Conservation (phyloP, 495 filamentous ascomycete genomes). For the Aspergillus ostianus region DNA sequence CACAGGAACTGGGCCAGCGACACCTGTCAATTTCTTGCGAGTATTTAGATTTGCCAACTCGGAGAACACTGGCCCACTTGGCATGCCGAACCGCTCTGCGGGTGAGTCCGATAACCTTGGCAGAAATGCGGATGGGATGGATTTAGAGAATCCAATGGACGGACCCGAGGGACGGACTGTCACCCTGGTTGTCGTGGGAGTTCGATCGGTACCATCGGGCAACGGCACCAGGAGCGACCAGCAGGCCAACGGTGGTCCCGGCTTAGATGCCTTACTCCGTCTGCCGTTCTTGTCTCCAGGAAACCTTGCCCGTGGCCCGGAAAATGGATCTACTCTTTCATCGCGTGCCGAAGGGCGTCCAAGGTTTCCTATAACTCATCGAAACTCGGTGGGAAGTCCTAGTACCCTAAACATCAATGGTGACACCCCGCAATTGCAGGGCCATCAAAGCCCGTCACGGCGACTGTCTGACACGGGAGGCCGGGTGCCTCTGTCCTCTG, state of each 20-base stretch:
- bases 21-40: constrained; percentile 58
- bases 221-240: constrained; percentile 44
- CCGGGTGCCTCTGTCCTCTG: constrained; percentile 28
- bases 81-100: constrained; percentile 19
- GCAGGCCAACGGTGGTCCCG: constrained; percentile 39
- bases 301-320: constrained; percentile 44
- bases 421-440: constrained; percentile 46
- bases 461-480: constrained; percentile 40
- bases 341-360: constrained; percentile 45
- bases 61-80: constrained; percentile 26
- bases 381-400: constrained; percentile 48
- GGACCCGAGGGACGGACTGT: constrained; percentile 60
- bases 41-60: constrained; percentile 62
- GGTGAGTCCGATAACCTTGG: constrained; percentile 18
- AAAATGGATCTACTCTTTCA: constrained; percentile 30
- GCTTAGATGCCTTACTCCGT: constrained; percentile 47
- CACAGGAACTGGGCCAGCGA: constrained; percentile 28
- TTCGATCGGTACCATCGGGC: constrained; percentile 63
- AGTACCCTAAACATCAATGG: constrained; percentile 40
- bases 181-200: constrained; percentile 70
- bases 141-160: constrained; percentile 46
- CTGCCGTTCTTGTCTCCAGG: constrained; percentile 61
- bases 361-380: constrained; percentile 48
- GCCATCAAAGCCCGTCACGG: constrained; percentile 25
- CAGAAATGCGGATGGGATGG: constrained; percentile 29